These are phyloP conservation scores for Hypoxylon sp. DNA, from an alignment of 2,329 filamentous ascomycete species.

Conservation along the genomic window DNA sequence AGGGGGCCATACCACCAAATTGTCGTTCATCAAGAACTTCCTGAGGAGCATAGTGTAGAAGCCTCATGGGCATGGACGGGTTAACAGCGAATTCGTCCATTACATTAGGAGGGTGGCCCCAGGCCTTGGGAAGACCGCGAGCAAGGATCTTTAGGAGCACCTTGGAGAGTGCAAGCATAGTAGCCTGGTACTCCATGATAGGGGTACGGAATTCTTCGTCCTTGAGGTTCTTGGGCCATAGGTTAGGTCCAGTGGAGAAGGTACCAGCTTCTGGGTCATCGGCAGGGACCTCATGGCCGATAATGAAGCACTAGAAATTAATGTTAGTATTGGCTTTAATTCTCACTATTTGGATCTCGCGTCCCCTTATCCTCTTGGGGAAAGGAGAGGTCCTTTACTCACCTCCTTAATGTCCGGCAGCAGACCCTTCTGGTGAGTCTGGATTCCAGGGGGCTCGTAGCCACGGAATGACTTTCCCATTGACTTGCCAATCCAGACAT, in stretches of 20 bases:
- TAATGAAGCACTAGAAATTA: constrained; percentile 43
- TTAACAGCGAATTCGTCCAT: constrained; percentile 46
- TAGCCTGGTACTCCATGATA: constrained; percentile 51
- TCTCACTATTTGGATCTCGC: background rate
- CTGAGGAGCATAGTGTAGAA: constrained; percentile 52
- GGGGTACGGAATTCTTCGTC: constrained; percentile 48
- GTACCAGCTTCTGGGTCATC: constrained; percentile 49
- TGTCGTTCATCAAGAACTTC: constrained; percentile 45
- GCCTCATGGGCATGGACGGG: constrained; percentile 48
- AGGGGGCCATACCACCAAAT: constrained; percentile 46
- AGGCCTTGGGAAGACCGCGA: constrained; percentile 47
- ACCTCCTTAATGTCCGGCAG: constrained; percentile 53
- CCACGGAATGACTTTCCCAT: constrained; percentile 51
- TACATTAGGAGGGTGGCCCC: constrained; percentile 44
- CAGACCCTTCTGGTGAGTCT: constrained; percentile 48
- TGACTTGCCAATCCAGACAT: constrained; percentile 50
- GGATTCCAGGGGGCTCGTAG: constrained; percentile 51
- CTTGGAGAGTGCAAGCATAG: constrained; percentile 51
- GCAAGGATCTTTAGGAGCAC: constrained; percentile 48
- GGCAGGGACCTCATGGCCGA: constrained; percentile 49
- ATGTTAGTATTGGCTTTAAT: constrained; percentile 8
- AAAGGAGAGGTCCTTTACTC: background rate
- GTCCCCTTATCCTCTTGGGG: background rate
- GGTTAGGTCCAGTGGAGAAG: constrained; percentile 52
- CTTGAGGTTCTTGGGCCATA: constrained; percentile 50